Evolutionary conservation across 495 filamentous ascomycete genomes (phyloP).

Genomic region (Penicillium desertorum): DNA sequence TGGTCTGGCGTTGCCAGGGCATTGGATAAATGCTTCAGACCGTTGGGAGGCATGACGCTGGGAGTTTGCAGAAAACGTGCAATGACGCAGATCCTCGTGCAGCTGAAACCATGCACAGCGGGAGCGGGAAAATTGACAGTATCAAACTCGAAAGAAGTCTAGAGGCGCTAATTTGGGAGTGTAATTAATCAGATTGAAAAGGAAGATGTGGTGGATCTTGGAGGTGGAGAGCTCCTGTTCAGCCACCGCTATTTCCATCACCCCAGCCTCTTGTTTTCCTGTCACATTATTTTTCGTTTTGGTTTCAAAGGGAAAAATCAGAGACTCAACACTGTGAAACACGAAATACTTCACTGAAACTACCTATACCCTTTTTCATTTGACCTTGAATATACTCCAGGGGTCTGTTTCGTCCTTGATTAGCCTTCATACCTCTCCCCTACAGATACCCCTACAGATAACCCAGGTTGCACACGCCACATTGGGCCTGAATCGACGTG

Average conservation of each 20-base stretch:
- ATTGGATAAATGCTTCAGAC: conserved; percentile 67
- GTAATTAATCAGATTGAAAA: conserved; percentile 13
- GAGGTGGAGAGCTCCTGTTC: conserved; percentile 18
- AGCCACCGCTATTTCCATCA: conserved; percentile 33
- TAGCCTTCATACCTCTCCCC: conserved; percentile 10
- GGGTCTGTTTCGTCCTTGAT: neutral
- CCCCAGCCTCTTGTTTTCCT: conserved; percentile 32
- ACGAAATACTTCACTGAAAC: conserved; percentile 3
- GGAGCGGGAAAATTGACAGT: conserved; percentile 8
- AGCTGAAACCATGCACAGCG: conserved; percentile 11
- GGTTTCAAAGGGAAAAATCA: conserved; percentile 8
- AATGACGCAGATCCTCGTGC: conserved; percentile 17
- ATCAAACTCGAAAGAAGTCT: conserved; percentile 1
- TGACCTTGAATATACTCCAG: conserved; percentile 4
- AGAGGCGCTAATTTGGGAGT: neutral
- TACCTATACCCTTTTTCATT: conserved; percentile 1
- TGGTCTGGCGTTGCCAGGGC: conserved; percentile 82
- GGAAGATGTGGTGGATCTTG: conserved; percentile 21
- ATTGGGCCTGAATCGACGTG: conserved; percentile 35
- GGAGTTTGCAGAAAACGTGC: conserved; percentile 16
- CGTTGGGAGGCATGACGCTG: conserved; percentile 29
- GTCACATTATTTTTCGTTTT: neutral
- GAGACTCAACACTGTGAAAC: conserved; percentile 5
- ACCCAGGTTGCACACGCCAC: conserved; percentile 27
- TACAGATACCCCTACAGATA: conserved; percentile 13